These are phyloP conservation scores for Naganishia sp. DNA, from an alignment of 1,284 basidiomycete species.

Conservation along the genomic window DNA sequence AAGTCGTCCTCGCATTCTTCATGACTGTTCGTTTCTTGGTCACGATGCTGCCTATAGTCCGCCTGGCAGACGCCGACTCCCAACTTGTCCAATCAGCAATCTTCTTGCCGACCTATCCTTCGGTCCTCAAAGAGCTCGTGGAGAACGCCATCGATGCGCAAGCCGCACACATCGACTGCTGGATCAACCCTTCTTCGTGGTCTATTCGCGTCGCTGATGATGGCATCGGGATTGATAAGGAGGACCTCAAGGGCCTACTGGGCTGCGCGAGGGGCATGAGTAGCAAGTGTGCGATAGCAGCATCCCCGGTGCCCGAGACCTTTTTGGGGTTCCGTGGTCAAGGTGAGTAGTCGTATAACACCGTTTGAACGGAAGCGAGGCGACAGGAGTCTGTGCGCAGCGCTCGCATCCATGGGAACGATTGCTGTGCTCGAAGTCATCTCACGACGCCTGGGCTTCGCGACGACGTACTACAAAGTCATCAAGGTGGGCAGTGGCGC, in stretches of 20 bases:
- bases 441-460: constrained; percentile 63
- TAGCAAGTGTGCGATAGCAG: not conserved
- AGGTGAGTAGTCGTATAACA: constrained; percentile 59
- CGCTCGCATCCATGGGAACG: constrained; percentile 77
- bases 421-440: constrained; percentile 64
- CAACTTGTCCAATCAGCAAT: constrained; percentile 70
- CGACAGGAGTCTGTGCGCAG: constrained; percentile 52
- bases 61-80: constrained; percentile 41
- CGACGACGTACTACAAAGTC: constrained; percentile 69
- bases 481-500: constrained; percentile 61
- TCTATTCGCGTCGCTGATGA: constrained; percentile 79
- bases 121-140: constrained; percentile 75
- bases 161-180: constrained; percentile 48
- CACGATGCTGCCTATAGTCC: constrained; percentile 33
- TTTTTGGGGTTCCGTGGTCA: constrained; percentile 87
- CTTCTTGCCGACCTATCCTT: constrained; percentile 74
- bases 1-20: not conserved
- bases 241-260: constrained; percentile 61
- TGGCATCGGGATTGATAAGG: constrained; percentile 69
- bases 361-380: not conserved
- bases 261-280: constrained; percentile 66
- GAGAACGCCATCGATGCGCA: constrained; percentile 70
- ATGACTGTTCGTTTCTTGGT: not conserved
- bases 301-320: not conserved
- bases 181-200: constrained; percentile 63